Evolutionary conservation across 805 yeast genomes (phyloP), one percentile per base, ranked within the genome.

Genomic region (Wickerhamomyces queroliae): DNA sequence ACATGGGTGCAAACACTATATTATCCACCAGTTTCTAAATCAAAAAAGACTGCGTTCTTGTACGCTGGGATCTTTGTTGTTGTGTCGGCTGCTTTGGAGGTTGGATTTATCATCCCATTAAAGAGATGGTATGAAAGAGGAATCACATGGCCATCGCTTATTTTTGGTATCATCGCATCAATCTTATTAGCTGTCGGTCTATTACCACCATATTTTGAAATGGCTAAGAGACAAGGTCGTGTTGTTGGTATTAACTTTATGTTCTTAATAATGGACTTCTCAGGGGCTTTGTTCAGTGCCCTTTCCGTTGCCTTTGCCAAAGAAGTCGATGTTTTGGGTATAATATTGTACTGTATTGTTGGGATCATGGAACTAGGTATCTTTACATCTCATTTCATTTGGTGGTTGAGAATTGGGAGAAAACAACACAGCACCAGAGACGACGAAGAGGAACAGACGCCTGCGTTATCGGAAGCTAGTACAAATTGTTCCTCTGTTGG

Each of bases 171-270:
- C 22, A 45, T 87, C n/a, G 95, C 97, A 0, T 77, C 93, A 1
- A 66, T 90, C 0, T 56, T 86, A 16, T 64, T 91, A 8, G 93
- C 84, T 0, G 55, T 73, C 2, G 98, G 98, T 0, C 67, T 91
- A 26, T 47, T 91, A 0, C 97, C 97, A 0, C 96, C 97, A 5
- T 91, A 90, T 57, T 79, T 78, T 49, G 97, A 91, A 58, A 63
- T 91, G 20, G 73, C 78, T 25, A 85, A 87, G 53, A 70, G 96
- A 46, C 59, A 76, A 37, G 97, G 97, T 2, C 64, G 83, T 26
- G 97, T 91, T 3, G 78, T 90, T 3, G 98, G 98, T 0, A 83
- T 91, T 53, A 89, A 89, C 56, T 89, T 91, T 53, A 48, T 83
- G 3, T 91, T 91, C 47, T 66, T 91, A 42, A 52, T 69, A 5